These are phyloP conservation scores for Piper longum DNA, from an alignment of 164 flowering plant species.

Conservation along the genomic window DNA sequence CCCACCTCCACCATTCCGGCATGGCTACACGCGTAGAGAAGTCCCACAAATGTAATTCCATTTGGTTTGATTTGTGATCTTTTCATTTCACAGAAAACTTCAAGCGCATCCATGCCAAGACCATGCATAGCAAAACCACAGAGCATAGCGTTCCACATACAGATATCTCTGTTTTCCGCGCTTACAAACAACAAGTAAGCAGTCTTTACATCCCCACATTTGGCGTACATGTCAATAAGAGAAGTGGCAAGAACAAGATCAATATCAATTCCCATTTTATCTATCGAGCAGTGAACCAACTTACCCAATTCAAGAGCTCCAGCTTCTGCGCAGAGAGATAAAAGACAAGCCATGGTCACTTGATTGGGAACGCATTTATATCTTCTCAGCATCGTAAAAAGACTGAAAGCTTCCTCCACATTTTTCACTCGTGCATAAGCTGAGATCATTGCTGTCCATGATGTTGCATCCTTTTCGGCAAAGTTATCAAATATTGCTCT, in stretches of 20 bases:
- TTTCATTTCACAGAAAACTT: slow-evolving; percentile 33
- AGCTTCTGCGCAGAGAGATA: slow-evolving; percentile 29
- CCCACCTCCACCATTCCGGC: slow-evolving; percentile 46
- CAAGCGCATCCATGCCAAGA: slow-evolving; percentile 32
- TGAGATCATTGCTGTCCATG: slow-evolving; percentile 33
- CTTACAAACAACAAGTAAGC: slow-evolving; percentile 24
- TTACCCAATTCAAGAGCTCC: slow-evolving; percentile 46
- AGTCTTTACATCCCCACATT: slow-evolving; percentile 30
- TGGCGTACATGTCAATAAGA: slow-evolving; percentile 37
- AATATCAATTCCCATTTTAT: slow-evolving; percentile 19
- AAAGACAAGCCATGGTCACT: slow-evolving; percentile 30
- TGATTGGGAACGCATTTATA: slow-evolving; percentile 21
- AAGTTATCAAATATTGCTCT: slow-evolving; percentile 27
- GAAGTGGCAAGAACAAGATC: slow-evolving; percentile 34
- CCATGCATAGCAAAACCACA: slow-evolving; percentile 49
- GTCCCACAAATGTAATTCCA: slow-evolving; percentile 33
- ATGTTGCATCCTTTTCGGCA: slow-evolving; percentile 25
- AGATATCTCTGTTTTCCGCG: slow-evolving; percentile 23
- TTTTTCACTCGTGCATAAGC: slow-evolving; percentile 25
- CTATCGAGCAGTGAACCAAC: slow-evolving; percentile 31
- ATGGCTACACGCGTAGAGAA: slow-evolving; percentile 50
- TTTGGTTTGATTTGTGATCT: slow-evolving; percentile 25
- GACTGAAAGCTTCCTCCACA: slow-evolving; percentile 23
- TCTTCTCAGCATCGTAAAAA: slow-evolving; percentile 26
- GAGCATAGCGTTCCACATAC: slow-evolving; percentile 53